Evolutionary conservation across 2,329 filamentous ascomycete genomes (phyloP).

Genomic region (Sporothrix pseudoabietina): DNA sequence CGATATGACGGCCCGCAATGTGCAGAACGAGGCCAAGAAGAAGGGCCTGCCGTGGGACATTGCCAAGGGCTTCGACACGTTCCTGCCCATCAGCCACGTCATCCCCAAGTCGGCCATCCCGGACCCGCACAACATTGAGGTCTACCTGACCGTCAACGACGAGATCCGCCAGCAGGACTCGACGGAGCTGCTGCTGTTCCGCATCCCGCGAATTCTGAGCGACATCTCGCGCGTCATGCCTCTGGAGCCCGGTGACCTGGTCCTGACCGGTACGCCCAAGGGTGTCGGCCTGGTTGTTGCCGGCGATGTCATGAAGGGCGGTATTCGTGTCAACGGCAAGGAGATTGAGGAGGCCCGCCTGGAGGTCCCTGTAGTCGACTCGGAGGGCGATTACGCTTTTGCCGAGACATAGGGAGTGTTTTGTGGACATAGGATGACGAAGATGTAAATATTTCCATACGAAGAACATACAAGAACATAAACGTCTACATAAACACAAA

Average conservation of each 20-base stretch:
- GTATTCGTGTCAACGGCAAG: constrained; percentile 75
- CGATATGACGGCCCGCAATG: constrained; percentile 95
- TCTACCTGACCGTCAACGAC: constrained; percentile 84
- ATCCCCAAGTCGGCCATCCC: constrained; percentile 80
- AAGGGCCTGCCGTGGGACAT: constrained; percentile 96
- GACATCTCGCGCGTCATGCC: constrained; percentile 97
- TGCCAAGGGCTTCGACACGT: constrained; percentile 97
- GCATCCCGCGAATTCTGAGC: constrained; percentile 80
- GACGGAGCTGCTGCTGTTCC: constrained; percentile 92
- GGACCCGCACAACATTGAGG: constrained; percentile 83
- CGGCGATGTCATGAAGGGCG: constrained; percentile 85
- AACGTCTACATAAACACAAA: background rate
- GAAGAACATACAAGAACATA: background rate
- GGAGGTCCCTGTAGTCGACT: constrained; percentile 80
- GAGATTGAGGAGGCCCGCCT: constrained; percentile 84
- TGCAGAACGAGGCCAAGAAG: constrained; percentile 95
- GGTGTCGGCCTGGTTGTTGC: constrained; percentile 84
- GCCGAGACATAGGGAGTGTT: constrained; percentile 60
- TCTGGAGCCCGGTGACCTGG: constrained; percentile 85
- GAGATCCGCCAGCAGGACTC: constrained; percentile 79
- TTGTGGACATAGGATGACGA: constrained; percentile 21
- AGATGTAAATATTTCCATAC: constrained; percentile 16
- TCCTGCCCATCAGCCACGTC: constrained; percentile 80
- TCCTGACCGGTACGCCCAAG: constrained; percentile 96
- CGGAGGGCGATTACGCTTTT: constrained; percentile 75